Evolutionary conservation across 768 basidiomycete species (phyloP), one percentile per base, ranked within the genome.

Genomic region (Pisolithus sp.): DNA sequence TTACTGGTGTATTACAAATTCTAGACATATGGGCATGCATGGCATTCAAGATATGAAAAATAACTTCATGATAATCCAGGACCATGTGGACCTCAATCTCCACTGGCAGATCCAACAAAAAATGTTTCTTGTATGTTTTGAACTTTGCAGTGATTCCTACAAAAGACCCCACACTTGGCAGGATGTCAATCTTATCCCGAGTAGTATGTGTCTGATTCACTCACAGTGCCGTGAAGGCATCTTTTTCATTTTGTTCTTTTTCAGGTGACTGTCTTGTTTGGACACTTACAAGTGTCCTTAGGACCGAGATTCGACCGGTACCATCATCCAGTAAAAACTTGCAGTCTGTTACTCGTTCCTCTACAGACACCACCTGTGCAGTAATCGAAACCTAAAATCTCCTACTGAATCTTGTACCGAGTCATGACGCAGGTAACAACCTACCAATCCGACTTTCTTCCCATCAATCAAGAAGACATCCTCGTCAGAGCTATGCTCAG

Each of bases 391-490:
- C 63, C 65, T 76, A 56, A 24, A 50, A 15, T 15, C 34, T 0
- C 12, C 12, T 34, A 15, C 34, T 34, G 13, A 15, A 5, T 30
- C 34, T 15, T 15, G 12, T 15, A 13, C 34, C 3, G 34, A 34
- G 15, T 34, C 34, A 34, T 13, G 34, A 15, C 3, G 6, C 20
- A 38, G 7, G 10, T 6, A 13, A 8, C 30, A 51, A 62, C 69
- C 54, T 53, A 76, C 73, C 38, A 67, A 60, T 21, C 65, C 58
- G 24, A 74, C 62, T 28, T 74, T 69, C 18, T 61, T 63, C 4
- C 71, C 75, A 51, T 80, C 80, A 38, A 82, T 73, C 7, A 61
- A 59, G 60, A 78, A 76, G 36, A 73, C 71, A 0, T 71, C 70
- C 38, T 73, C 73, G 1, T 68, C 59, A 50, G 76, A 71, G 5